Conservation (phyloP, 1,284 basidiomycete genomes). For the Crocinoboletus sp. region DNA sequence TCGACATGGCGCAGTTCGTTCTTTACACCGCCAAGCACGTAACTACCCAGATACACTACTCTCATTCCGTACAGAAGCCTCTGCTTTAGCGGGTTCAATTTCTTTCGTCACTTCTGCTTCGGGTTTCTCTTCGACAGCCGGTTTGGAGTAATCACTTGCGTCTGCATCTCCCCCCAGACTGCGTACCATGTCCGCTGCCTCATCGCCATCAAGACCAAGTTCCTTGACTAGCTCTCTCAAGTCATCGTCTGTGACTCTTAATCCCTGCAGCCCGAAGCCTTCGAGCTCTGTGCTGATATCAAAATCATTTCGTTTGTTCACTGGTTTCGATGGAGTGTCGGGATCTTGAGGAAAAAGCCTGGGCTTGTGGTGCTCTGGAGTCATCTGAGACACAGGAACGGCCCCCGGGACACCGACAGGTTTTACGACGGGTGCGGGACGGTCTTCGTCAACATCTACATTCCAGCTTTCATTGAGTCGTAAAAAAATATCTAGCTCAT, state of each 20-base stretch:
- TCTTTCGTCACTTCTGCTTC: slow-evolving; percentile 1
- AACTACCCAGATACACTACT: slow-evolving; percentile 1
- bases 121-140: neutral
- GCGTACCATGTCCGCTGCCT: slow-evolving; percentile 64
- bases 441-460: slow-evolving; percentile 51
- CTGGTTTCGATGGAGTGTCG: slow-evolving; percentile 46
- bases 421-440: slow-evolving; percentile 42
- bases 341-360: slow-evolving; percentile 49
- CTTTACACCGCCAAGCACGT: slow-evolving; percentile 3
- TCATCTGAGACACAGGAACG: slow-evolving; percentile 67
- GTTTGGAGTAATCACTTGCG: slow-evolving; percentile 5
- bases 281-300: slow-evolving; percentile 62
- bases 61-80: slow-evolving; percentile 5
- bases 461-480: slow-evolving; percentile 68
- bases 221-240: slow-evolving; percentile 63
- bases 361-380: slow-evolving; percentile 62
- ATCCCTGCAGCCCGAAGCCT: slow-evolving; percentile 68
- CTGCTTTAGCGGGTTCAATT: neutral
- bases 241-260: slow-evolving; percentile 72
- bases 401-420: slow-evolving; percentile 78
- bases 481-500: slow-evolving; percentile 64
- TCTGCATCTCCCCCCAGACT: slow-evolving; percentile 40
- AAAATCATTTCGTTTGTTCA: slow-evolving; percentile 50
- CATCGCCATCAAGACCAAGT: slow-evolving; percentile 67
- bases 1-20: neutral